Base-by-base conservation (phyloP, 192 early-diverging fungal genomes). In the Jimgerdemannia flammicorona region DNA sequence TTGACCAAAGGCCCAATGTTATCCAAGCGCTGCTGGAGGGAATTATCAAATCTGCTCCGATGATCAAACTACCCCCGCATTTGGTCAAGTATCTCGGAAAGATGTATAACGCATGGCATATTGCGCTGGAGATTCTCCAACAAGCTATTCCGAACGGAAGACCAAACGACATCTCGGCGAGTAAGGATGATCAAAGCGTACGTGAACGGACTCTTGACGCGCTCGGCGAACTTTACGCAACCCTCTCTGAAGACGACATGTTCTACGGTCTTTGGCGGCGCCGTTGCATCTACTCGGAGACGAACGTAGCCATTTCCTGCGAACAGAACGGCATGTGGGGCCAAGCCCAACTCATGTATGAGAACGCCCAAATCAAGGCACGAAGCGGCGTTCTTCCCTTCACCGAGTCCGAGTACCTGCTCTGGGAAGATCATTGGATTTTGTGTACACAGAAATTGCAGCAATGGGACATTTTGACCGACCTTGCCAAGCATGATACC, bases 371-470 rank as follows among this genome's bases (percentile, higher is more conserved):
- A 73, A 88, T 87, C 70, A 98, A 98, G 76, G 96, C 95, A 4
- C 85, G 96, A 40, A 93, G 89, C 3, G 94, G 95, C 0, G 89
- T 90, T 3, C 78, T 96, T 43, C 93, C 94, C 14, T 98, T 96
- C 75, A 91, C 92, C 40, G 98, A 99, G 81, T 90, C 95, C 3
- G 98, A 99, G 72, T 99, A 98, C 80, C 87, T 88, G 40, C 81
- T 99, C 20, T 99, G 98, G 98, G 98, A 99, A 85, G 90, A 96
- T 71, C 95, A 96, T 71, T 99, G 98, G 98, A 89, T 98, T 39
- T 82, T 83, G 42, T 95, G 94, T 65, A 93, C 97, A 0, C 87
- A 97, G 74, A 92, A 92, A 54, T 81, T 99, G 29, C 97, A 99
- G 81, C 95, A 94, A 79, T 99, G 98, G 98, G 98, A 99, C 73